Evolutionary conservation across 208 protist species (phyloP), one percentile per base, ranked within the genome.

Genomic region (Wallacemonas sp.): DNA sequence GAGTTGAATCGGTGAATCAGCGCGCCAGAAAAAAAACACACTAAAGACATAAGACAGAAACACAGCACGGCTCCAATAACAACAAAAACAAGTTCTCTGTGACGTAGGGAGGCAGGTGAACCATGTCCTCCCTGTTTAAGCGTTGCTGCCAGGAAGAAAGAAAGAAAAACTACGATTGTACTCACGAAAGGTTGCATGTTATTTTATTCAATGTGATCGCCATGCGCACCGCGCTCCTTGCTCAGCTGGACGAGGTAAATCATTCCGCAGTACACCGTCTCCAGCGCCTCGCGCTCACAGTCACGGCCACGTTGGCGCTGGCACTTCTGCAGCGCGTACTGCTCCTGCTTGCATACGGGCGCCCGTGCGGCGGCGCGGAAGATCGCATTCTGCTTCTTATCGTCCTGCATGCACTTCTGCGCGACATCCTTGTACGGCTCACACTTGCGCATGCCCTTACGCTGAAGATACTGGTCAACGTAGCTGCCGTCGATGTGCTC

Each of bases 261-360:
- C 84, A 95, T 90, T 17, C 90, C 90, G 57, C 90, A 95, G 77
- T 90, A 92, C 30, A 95, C 62, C 57, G 77, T 80, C 65, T 95
- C 82, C 19, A 92, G 68, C 11, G 83, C 87, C 75, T 95, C 86
- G 47, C 74, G 58, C 74, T 95, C 87, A 58, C 90, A 95, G 57
- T 92, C 83, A 29, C 72, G 60, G 27, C 72, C 76, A 21, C 73
- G 68, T 6, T 46, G 17, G 0, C 74, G 41, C 39, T 90, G 86
- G 62, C 90, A 95, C 19, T 68, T 41, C 61, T 81, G 67, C 47
- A 92, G 61, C 32, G 65, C 72, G 5, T 69, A 64, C 56, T 76
- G 67, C 63, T 95, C 90, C 2, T 72, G 57, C 54, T 80, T 85
- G 76, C 90, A 95, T n/a, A 74, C 67, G 4, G 86, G 87, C 14